These are phyloP conservation scores for Acorus calamus DNA, from an alignment of 106 monocot species.

Conservation along the genomic window DNA sequence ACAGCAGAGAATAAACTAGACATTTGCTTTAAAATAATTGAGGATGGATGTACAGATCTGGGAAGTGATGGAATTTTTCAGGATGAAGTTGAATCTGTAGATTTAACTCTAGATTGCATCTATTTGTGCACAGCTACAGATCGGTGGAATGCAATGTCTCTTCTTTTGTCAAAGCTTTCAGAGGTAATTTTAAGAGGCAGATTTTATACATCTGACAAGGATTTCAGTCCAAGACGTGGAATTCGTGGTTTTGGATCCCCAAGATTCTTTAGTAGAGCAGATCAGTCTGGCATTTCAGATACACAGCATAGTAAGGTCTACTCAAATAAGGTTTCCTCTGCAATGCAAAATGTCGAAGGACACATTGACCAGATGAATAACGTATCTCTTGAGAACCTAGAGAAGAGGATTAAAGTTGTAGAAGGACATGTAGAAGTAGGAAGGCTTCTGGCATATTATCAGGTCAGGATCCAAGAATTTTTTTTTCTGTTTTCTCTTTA, in stretches of 20 bases:
- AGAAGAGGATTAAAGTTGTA: conserved; percentile 53
- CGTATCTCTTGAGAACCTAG: conserved; percentile 31
- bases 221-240: conserved; percentile 27
- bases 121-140: conserved; percentile 72
- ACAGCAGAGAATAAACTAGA: conserved; percentile 65
- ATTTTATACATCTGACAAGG: conserved; percentile 7
- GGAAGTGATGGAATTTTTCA: conserved; percentile 46
- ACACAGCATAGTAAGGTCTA: neutral
- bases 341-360: conserved; percentile 11
- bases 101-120: conserved; percentile 55
- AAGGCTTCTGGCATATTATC: conserved; percentile 84
- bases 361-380: conserved; percentile 10
- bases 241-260: conserved; percentile 26
- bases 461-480: conserved; percentile 31
- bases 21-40: conserved; percentile 64
- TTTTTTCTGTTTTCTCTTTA: neutral
- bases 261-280: conserved; percentile 20
- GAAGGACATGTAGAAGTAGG: conserved; percentile 96
- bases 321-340: conserved; percentile 14
- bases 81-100: conserved; percentile 56
- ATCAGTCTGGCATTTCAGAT: conserved; percentile 18
- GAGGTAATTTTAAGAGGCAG: conserved; percentile 41
- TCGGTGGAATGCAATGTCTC: conserved; percentile 79
- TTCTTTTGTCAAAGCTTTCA: conserved; percentile 72
- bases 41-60: conserved; percentile 62